Conservation (phyloP, 2,329 filamentous ascomycete species). For the Aspergillaceae sp. region DNA sequence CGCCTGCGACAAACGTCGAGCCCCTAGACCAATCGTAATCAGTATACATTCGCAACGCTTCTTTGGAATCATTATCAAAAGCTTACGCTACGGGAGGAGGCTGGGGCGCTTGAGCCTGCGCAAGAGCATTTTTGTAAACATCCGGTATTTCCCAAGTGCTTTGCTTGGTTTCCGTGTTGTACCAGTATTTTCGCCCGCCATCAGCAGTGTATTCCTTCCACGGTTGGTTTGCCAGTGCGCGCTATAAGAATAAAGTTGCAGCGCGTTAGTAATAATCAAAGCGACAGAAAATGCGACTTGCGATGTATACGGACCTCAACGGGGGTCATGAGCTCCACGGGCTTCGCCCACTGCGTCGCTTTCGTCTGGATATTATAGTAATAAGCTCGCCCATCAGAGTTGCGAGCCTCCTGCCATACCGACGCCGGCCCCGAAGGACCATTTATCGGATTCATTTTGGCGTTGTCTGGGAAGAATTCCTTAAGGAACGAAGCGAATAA, state of each 20-base stretch:
- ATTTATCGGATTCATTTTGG: constrained; percentile 47
- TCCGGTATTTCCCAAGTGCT: constrained; percentile 95
- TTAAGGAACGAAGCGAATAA: not conserved
- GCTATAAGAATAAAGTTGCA: constrained; percentile 40
- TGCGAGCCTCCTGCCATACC: constrained; percentile 73
- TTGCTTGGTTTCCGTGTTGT: constrained; percentile 81
- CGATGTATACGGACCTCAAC: constrained; percentile 55
- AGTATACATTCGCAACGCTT: not conserved
- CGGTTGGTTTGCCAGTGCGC: constrained; percentile 69
- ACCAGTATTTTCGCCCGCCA: constrained; percentile 89
- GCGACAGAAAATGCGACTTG: constrained; percentile 4
- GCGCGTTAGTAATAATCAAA: constrained; percentile 10
- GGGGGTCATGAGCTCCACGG: constrained; percentile 74
- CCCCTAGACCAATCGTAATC: constrained; percentile 19
- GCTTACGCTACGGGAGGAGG: constrained; percentile 41
- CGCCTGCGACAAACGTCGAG: constrained; percentile 53
- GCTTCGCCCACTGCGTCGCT: constrained; percentile 89
- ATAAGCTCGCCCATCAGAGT: constrained; percentile 74
- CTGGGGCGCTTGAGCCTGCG: constrained; percentile 42
- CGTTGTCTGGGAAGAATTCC: not conserved
- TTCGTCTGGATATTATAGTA: constrained; percentile 86
- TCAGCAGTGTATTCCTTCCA: constrained; percentile 90
- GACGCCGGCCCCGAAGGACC: constrained; percentile 45
- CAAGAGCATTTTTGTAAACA: constrained; percentile 65
- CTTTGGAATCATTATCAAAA: constrained; percentile 4